Evolutionary conservation across 192 early-diverging fungal genomes (phyloP), one percentile per base, ranked within the genome.

Genomic region (Backusella liffmaniae): DNA sequence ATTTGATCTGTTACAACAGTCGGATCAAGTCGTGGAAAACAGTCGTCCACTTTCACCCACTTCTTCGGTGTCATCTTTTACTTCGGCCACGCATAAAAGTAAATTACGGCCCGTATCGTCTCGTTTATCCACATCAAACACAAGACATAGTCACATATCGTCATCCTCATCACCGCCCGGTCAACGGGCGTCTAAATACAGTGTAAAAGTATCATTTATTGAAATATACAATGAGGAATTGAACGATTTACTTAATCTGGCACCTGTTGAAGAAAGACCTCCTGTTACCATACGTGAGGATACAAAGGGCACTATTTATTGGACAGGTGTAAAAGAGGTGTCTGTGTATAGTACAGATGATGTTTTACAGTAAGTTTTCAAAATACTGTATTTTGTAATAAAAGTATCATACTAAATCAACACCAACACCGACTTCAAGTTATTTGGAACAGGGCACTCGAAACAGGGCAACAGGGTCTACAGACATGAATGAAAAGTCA

Each of bases 161-260:
- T 15, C 41, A 18, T 42, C 39, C 3, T 46, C 70, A 12, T 29
- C 37, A 26, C 1, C 70, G 13, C 18, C 30, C 4, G 35, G 21
- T 0, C 34, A 36, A 41, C 18, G 32, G 3, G 36, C 35, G 23
- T 44, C 70, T 1, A 72, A 30, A 51, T 86, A 79, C 16, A 75
- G 70, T 6, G 84, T 93, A 12, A 84, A 83, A 39, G 94, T 97
- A 8, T 96, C 95, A 18, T 98, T 97, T 84, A 75, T 99, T 67
- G 96, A 98, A 74, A 88, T 97, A 4, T 97, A 98, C 85, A 98
- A 98, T 79, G 97, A 98, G 74, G 97, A 98, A 62, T 84, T 97
- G 66, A 92, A 95, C 26, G 97, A 98, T 80, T 82, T 98, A 41
- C 82, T 97, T 51, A 91, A 90, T 71, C 88, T 89, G 56, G 73